These are phyloP conservation scores for Saprolegnia diclina DNA, from an alignment of 352 stramenopile genomes.

Conservation along the genomic window DNA sequence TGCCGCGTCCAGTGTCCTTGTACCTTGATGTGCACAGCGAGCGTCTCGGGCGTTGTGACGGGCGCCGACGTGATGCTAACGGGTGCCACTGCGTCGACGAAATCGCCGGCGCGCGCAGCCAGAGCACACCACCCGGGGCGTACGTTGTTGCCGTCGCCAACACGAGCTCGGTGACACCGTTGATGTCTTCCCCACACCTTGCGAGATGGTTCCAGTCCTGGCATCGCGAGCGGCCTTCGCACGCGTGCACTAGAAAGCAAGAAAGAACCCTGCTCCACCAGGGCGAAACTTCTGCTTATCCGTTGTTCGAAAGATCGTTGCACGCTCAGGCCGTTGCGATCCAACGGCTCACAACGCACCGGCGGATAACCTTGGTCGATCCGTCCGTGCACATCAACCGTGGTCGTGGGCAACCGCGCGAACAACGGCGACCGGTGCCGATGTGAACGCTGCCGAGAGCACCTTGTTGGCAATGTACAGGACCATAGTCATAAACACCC, in stretches of 20 bases:
- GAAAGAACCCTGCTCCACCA: too few species aligned
- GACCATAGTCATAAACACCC: slow-evolving; percentile 73
- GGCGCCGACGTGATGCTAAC: slow-evolving; percentile 82
- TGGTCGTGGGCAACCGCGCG: neutral
- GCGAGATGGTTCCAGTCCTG: too few species aligned
- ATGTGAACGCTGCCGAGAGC: neutral
- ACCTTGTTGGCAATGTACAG: slow-evolving; percentile 74
- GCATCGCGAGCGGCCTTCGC: too few species aligned
- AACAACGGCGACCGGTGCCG: neutral
- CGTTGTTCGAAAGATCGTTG: too few species aligned
- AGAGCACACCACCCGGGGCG: slow-evolving; percentile 62
- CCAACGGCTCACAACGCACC: too few species aligned
- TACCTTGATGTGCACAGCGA: slow-evolving; percentile 77
- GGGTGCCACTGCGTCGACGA: slow-evolving; percentile 75
- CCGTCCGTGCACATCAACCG: too few species aligned
- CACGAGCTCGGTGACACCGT: slow-evolving; percentile 3
- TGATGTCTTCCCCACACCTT: too few species aligned
- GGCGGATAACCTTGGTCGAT: too few species aligned
- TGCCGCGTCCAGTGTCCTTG: slow-evolving; percentile 73
- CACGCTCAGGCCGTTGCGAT: too few species aligned
- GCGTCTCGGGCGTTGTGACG: slow-evolving; percentile 77
- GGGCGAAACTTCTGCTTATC: too few species aligned
- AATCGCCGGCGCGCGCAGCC: slow-evolving; percentile 62
- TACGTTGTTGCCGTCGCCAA: slow-evolving; percentile 42
- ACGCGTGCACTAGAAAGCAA: too few species aligned